Evolutionary conservation across 371 early-diverging fungal species (phyloP).

Genomic region (Circinella minor): DNA sequence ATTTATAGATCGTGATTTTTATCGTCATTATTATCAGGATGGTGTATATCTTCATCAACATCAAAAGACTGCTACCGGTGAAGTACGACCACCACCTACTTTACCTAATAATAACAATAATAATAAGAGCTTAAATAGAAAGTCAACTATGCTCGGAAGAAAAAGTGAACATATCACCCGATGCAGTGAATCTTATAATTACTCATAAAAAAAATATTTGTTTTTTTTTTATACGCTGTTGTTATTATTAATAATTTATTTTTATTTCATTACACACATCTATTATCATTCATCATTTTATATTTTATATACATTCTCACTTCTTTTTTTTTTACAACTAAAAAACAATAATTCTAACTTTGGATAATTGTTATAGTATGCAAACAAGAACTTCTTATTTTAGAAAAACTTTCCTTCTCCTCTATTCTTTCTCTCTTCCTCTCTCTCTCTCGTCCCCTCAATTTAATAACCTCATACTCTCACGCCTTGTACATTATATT

Average conservation of each 20-base stretch:
- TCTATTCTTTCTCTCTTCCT: not conserved
- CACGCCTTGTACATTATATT: slow-evolving; percentile 1
- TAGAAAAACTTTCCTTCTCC: too few species aligned
- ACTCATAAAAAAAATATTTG: slow-evolving; percentile 10
- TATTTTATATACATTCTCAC: too few species aligned
- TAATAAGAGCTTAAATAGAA: slow-evolving; percentile 9
- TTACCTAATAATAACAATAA: not conserved
- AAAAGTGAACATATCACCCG: slow-evolving; percentile 19
- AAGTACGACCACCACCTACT: slow-evolving; percentile 10
- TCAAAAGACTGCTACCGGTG: slow-evolving; percentile 17
- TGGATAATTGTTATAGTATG: too few species aligned
- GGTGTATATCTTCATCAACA: slow-evolving; percentile 60
- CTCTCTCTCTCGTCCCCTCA: too few species aligned
- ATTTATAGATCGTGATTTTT: slow-evolving; percentile 53
- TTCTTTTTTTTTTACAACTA: too few species aligned
- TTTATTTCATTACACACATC: too few species aligned
- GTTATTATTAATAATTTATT: too few species aligned
- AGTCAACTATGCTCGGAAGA: slow-evolving; percentile 16
- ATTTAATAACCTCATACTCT: not conserved
- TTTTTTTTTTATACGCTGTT: not conserved
- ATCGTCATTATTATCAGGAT: slow-evolving; percentile 61
- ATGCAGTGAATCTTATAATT: slow-evolving; percentile 24
- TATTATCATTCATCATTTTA: too few species aligned
- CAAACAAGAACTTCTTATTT: too few species aligned
- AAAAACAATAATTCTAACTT: too few species aligned